Evolutionary conservation across 768 basidiomycete genomes (phyloP), one percentile per base, ranked within the genome.

Genomic region (Phylloporus rhodoxanthus): DNA sequence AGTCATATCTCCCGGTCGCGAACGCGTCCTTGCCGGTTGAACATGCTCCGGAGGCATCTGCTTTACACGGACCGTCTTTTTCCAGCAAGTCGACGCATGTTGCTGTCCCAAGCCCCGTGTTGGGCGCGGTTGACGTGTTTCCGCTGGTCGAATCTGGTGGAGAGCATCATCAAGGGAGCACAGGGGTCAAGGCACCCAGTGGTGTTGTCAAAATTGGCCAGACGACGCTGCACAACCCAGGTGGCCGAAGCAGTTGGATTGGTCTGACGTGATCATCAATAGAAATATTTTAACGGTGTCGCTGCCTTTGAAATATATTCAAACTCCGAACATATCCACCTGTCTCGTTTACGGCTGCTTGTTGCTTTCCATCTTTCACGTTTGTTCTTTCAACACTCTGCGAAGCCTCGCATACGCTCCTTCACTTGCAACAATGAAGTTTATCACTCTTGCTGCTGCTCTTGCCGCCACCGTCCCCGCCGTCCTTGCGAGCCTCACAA

Each of bases 231-330:
- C 95, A 96, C 61, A 99, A 98, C 68, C 82, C 93, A 0, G 80
- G 81, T 2, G 95, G 95, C 3, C 75, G 87, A 41, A 88, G 90
- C 60, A 93, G 90, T 60, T 98, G 89, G 90, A 93, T 96, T 50
- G 95, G 95, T 17, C 69, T 85, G 68, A 67, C 51, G 19, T 59
- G 47, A 29, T 29, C n/a, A n/a, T n/a, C n/a, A n/a, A n/a, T n/a
- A n/a, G n/a, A n/a, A n/a, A n/a, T n/a, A n/a, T n/a, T n/a, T n/a
- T n/a, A n/a, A n/a, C n/a, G n/a, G n/a, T n/a, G n/a, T n/a, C n/a
- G 56, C 53, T 52, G 49, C 3, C 10, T n/a, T 45, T 51, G 6
- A 55, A 59, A 47, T 42, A 28, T n/a, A 32, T 68, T 66, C 4
- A 64, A 64, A 59, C 66, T 64, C 64, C 66, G 64, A 36, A 34